These are phyloP conservation scores for Plasmopara halstedii DNA, from an alignment of 352 stramenopile species.

Conservation along the genomic window DNA sequence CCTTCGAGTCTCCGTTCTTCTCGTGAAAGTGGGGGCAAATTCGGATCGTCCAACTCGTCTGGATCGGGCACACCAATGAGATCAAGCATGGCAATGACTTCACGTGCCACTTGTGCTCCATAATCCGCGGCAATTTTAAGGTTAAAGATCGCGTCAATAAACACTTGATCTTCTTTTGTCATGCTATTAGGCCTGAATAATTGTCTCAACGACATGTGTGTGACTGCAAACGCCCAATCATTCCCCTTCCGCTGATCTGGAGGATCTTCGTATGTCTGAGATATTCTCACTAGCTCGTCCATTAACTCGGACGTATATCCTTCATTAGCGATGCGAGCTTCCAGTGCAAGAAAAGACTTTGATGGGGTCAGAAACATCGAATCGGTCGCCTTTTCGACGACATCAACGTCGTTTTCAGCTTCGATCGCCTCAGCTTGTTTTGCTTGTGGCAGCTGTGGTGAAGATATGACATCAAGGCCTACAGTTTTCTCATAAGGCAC, in stretches of 20 bases:
- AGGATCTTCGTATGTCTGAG: background rate
- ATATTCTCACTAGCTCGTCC: slow-evolving; percentile 23
- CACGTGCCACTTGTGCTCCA: slow-evolving; percentile 31
- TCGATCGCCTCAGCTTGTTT: background rate
- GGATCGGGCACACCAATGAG: slow-evolving; percentile 38
- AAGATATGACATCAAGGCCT: background rate
- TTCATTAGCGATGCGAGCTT: slow-evolving; percentile 39
- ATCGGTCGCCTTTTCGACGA: slow-evolving; percentile 5
- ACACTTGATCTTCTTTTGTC: slow-evolving; percentile 13
- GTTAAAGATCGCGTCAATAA: slow-evolving; percentile 35
- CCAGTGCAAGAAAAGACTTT: slow-evolving; percentile 38
- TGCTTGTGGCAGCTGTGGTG: background rate
- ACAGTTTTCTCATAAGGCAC: slow-evolving; percentile 2
- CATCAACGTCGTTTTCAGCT: slow-evolving; percentile 1
- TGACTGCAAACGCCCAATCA: slow-evolving; percentile 47
- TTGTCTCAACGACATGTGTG: slow-evolving; percentile 48
- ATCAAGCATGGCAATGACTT: slow-evolving; percentile 46
- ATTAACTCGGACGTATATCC: slow-evolving; percentile 37
- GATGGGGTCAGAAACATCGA: slow-evolving; percentile 25
- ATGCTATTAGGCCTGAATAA: slow-evolving; percentile 39
- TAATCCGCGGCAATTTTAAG: slow-evolving; percentile 35
- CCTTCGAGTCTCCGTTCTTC: slow-evolving; percentile 28
- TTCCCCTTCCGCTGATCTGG: slow-evolving; percentile 10
- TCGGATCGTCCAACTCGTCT: slow-evolving; percentile 10
- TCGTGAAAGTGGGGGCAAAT: slow-evolving; percentile 4